These are phyloP conservation scores for Globisporangium mamillatum DNA, from an alignment of 352 stramenopile species.

Conservation along the genomic window DNA sequence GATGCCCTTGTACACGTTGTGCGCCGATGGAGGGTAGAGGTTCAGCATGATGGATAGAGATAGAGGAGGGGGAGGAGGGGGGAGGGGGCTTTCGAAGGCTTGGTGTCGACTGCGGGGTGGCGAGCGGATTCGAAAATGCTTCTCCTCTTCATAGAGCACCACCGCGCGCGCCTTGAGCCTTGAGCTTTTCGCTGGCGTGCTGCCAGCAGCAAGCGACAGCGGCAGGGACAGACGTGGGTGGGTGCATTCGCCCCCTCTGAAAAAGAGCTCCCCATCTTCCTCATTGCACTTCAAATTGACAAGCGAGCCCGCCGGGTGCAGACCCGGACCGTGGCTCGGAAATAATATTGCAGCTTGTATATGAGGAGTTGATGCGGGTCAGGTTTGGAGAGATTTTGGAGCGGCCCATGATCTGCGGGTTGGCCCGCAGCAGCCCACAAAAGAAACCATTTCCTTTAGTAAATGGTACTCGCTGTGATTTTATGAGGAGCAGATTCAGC, in stretches of 20 bases:
- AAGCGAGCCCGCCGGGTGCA: background rate
- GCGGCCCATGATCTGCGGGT: background rate
- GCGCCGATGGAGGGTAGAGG: slow-evolving; percentile 69
- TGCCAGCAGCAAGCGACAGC: background rate
- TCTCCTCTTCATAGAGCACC: slow-evolving; percentile 4
- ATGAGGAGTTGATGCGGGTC: background rate
- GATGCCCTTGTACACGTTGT: slow-evolving; percentile 55
- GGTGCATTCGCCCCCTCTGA: background rate
- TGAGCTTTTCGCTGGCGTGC: background rate
- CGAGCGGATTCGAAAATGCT: slow-evolving; percentile 32
- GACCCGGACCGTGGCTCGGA: background rate
- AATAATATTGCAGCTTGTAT: background rate
- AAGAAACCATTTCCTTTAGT: background rate
- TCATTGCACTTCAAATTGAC: background rate
- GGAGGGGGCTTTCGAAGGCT: background rate
- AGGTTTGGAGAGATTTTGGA: background rate
- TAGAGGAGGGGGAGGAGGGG: background rate
- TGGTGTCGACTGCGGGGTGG: slow-evolving; percentile 2
- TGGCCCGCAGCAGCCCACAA: background rate
- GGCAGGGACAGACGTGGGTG: background rate
- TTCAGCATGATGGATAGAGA: slow-evolving; percentile 50
- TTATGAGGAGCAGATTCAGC: background rate
- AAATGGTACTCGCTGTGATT: background rate
- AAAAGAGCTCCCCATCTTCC: background rate
- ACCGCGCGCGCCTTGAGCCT: background rate